Percentiles rank a stretch among this genome's conserved stretches.
Evolutionary conservation across 257 asterid species (phyloP).

Genomic region (Petrea volubilis): DNA sequence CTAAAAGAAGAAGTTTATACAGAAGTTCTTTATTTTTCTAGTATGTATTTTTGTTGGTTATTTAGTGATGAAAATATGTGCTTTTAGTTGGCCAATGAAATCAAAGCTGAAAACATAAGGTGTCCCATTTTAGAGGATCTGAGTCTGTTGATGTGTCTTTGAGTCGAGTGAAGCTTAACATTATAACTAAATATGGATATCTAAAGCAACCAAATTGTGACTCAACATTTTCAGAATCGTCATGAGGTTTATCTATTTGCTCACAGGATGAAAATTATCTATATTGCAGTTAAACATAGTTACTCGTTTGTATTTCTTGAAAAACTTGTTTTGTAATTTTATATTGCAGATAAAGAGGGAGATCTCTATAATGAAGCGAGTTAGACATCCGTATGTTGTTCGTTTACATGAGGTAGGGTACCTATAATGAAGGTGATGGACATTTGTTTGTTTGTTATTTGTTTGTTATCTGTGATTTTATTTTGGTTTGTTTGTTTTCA

Average conservation of each 20-base stretch:
- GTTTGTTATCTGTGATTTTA: slow-evolving; percentile 12
- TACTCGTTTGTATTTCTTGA: slow-evolving; percentile 1
- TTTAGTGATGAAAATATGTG: slow-evolving; percentile 14
- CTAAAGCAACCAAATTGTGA: not conserved
- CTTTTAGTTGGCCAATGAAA: slow-evolving; percentile 4
- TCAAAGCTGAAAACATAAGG: not conserved
- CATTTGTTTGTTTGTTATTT: not conserved
- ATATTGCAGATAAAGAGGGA: slow-evolving; percentile 89
- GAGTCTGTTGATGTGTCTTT: not conserved
- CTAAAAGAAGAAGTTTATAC: not conserved
- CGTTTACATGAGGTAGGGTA: slow-evolving; percentile 88
- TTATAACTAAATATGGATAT: not conserved
- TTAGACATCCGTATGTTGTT: slow-evolving; percentile 85
- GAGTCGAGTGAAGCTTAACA: not conserved
- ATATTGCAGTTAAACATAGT: slow-evolving; percentile 3
- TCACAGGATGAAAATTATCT: not conserved
- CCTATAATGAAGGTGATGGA: too few species aligned
- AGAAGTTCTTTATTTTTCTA: not conserved
- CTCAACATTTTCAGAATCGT: not conserved
- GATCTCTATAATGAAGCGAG: slow-evolving; percentile 96
- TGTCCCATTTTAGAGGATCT: not conserved
- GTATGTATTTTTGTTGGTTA: not conserved
- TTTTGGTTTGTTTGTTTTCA: slow-evolving; percentile 5
- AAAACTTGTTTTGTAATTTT: slow-evolving; percentile 22
- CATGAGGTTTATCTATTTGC: not conserved